Conservation (phyloP, 2,329 filamentous ascomycete species). For the Spiromastix sp. region DNA sequence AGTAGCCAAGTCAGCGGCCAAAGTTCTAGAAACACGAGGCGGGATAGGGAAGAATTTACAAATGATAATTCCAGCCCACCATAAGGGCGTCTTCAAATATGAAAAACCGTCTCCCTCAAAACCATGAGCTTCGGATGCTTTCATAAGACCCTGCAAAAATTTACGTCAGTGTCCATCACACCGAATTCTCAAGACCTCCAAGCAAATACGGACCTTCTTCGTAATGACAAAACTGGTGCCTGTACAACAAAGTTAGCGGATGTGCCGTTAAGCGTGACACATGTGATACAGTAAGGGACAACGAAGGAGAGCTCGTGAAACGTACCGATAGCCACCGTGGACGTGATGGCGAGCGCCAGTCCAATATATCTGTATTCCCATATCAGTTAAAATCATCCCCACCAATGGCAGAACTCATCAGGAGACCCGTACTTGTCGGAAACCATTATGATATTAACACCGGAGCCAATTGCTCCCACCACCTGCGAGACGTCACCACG, state of each 20-base stretch:
- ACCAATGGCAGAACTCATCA: slow-evolving; percentile 13
- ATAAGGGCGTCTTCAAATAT: slow-evolving; percentile 88
- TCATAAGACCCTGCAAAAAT: slow-evolving; percentile 63
- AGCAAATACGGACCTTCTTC: slow-evolving; percentile 69
- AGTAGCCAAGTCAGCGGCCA: slow-evolving; percentile 6
- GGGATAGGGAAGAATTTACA: slow-evolving; percentile 44
- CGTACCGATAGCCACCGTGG: slow-evolving; percentile 39
- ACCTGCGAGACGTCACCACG: slow-evolving; percentile 7
- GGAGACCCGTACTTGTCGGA: slow-evolving; percentile 30
- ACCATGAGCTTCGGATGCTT: slow-evolving; percentile 81
- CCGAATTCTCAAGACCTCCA: slow-evolving; percentile 3
- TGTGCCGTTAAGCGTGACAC: too few relatives aligned
- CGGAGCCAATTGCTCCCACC: slow-evolving; percentile 28
- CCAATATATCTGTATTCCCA: slow-evolving; percentile 33
- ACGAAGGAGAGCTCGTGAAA: slow-evolving; percentile 2
- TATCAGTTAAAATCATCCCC: neutral
- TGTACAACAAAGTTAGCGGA: slow-evolving; percentile 34
- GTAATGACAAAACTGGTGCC: slow-evolving; percentile 98
- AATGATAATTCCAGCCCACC: slow-evolving; percentile 92
- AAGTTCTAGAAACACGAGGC: neutral
- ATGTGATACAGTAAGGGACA: too few relatives aligned
- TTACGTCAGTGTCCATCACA: slow-evolving; percentile 14
- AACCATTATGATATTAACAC: slow-evolving; percentile 25
- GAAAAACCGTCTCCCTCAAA: slow-evolving; percentile 95
- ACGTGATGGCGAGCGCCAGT: slow-evolving; percentile 35